Evolutionary conservation across 2,329 filamentous ascomycete genomes (phyloP).

Genomic region (Huntiella decipiens): DNA sequence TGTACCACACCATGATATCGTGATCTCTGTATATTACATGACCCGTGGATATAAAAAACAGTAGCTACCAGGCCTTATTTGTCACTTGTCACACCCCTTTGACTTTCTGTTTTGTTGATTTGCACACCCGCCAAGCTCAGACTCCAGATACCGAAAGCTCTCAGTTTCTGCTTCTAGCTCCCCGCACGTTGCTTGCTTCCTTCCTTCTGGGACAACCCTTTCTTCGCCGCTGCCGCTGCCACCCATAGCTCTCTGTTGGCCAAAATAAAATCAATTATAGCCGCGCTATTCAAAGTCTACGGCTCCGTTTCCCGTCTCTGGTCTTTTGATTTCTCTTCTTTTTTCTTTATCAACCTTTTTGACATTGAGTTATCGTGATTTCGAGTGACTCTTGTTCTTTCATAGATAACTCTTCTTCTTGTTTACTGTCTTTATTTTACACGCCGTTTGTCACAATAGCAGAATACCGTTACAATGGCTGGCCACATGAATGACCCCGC

Average conservation of each 20-base stretch:
- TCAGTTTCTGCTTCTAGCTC: constrained; percentile 5
- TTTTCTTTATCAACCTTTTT: background rate
- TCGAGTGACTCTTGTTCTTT: too few relatives aligned
- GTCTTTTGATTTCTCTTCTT: constrained; percentile 2
- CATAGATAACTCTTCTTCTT: constrained; percentile 5
- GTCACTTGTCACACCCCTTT: too few relatives aligned
- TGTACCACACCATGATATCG: too few relatives aligned
- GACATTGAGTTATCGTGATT: too few relatives aligned
- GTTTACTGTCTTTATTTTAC: background rate
- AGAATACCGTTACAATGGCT: constrained; percentile 9
- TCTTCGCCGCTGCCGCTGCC: constrained; percentile 1
- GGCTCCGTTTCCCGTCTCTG: background rate
- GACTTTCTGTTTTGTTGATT: too few relatives aligned
- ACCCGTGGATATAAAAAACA: too few relatives aligned
- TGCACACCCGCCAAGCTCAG: too few relatives aligned
- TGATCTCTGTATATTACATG: too few relatives aligned
- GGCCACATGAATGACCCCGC: constrained; percentile 11
- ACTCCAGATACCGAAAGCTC: background rate
- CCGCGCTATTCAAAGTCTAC: constrained; percentile 6
- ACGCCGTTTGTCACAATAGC: constrained; percentile 8
- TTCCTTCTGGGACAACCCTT: constrained; percentile 8
- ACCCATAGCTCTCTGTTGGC: background rate
- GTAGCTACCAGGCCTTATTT: too few relatives aligned
- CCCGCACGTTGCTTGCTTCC: constrained; percentile 3
- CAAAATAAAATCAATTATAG: constrained; percentile 4